A percentile compares a stretch with the other conserved stretches of the same genome.
Evolutionary conservation across 768 basidiomycete genomes (phyloP).

Genomic region (Tricholoma bakamatsutake): DNA sequence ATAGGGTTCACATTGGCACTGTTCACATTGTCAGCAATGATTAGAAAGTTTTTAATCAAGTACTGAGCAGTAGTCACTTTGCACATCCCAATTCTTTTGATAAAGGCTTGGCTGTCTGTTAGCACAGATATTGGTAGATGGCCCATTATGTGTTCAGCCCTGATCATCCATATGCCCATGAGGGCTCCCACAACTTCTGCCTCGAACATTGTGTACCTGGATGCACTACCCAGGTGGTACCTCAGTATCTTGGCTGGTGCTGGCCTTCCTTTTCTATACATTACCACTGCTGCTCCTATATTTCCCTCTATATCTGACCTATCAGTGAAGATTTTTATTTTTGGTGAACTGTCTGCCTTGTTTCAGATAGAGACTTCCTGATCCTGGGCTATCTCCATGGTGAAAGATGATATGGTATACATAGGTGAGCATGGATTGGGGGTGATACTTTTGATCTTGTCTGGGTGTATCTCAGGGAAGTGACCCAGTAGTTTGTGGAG

Average conservation of each 20-base stretch:
- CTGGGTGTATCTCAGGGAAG: not conserved
- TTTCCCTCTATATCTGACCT: too few species aligned
- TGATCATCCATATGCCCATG: not conserved
- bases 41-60: not conserved
- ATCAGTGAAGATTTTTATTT: not conserved
- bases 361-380: not conserved
- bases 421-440: not conserved
- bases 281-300: not conserved
- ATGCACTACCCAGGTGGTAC: not conserved
- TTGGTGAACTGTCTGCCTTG: not conserved
- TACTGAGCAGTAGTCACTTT: too few species aligned
- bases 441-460: not conserved
- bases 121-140: too few species aligned
- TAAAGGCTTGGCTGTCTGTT: too few species aligned
- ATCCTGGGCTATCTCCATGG: not conserved
- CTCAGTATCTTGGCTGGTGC: not conserved
- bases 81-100: not conserved
- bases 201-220: not conserved
- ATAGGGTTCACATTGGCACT: too few species aligned
- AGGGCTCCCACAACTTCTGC: too few species aligned
- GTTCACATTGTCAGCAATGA: not conserved
- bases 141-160: too few species aligned
- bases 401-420: not conserved
- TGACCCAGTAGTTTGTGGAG: not conserved
- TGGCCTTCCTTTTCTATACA: not conserved